Base-by-base conservation (phyloP, 148 eudicot species). In the Spergularia bocconei region DNA sequence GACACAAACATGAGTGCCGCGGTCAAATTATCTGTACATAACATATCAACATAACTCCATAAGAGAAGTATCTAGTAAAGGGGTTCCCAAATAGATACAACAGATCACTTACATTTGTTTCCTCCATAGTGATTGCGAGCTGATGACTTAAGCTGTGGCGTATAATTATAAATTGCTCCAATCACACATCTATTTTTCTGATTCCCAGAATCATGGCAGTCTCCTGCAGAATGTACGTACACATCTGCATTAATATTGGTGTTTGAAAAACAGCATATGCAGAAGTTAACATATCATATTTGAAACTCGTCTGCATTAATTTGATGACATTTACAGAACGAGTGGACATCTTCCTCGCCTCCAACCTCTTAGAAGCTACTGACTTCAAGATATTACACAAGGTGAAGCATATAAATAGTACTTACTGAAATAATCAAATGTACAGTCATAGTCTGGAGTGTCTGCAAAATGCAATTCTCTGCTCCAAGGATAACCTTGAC, bases 1-100 rank as follows among this genome's bases (percentile, higher is more conserved):
- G 94, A 81, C 48, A 92, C 75, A 71, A 92, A 92, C 91, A 92
- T 84, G 53, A 92, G 92, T 20, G 97, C 97, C 83, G 90, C 97
- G n/a, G 97, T 90, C 86, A 92, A 80, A 85, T 92, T 92, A 83
- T 90, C 97, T 92, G 88, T 68, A 65, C 36, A 75, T 4, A 61
- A n/a, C 59, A 47, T 23, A 50, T 5, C 56, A 19, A 4, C 12
- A 14, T 33, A 25, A 25, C 25, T 47, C 7, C 7, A 9, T 6
- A 2, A 48, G 56, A 29, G 7, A 21, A 23, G 7, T 13, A n/a
- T 14, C 15, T 41, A 64, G n/a, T 44, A 11, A 63, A 20, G 19
- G 38, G 38, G 54, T 47, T 1, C 29, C 14, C 16, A 23, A 55
- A 62, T 1, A 33, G 57, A 55, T 4, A 25, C 16, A n/a, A 21